phyloP scores from a whole-genome alignment of 345 rosid genomes.

The Kernera saxatilis region DNA sequence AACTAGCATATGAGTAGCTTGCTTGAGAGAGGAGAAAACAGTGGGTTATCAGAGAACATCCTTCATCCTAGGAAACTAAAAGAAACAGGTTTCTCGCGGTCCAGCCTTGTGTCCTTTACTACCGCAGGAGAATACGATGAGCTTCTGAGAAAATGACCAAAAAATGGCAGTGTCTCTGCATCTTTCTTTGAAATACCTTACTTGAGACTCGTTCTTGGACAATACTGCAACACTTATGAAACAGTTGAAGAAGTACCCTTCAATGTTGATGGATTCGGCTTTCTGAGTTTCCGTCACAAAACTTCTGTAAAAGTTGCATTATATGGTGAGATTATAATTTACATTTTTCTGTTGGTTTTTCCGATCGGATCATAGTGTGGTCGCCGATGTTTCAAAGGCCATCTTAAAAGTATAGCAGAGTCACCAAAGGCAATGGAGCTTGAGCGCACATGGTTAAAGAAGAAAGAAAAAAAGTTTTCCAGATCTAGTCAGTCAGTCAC shows the following conservation, averaged over 20 bases:
- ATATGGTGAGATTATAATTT: too few species aligned
- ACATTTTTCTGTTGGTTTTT: conserved; percentile 37
- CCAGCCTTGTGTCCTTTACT: conserved; percentile 4
- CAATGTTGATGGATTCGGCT: conserved; percentile 38
- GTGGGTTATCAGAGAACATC: conserved; percentile 43
- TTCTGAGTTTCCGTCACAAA: conserved; percentile 28
- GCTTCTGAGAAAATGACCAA: conserved; percentile 29
- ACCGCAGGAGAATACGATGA: conserved; percentile 27
- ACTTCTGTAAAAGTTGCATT: too few species aligned
- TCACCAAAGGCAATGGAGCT: conserved; percentile 24
- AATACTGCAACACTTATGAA: conserved; percentile 32
- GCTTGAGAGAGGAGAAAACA: conserved; percentile 19
- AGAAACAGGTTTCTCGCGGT: conserved; percentile 15
- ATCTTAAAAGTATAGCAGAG: conserved; percentile 32
- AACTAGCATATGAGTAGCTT: conserved; percentile 37
- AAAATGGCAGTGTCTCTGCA: conserved; percentile 37
- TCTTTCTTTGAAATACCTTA: conserved; percentile 35
- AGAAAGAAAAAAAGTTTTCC: not conserved
- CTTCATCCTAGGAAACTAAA: conserved; percentile 32
- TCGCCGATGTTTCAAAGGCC: conserved; percentile 39
- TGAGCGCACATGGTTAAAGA: conserved; percentile 20
- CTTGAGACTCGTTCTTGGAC: conserved; percentile 28
- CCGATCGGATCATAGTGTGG: conserved; percentile 39
- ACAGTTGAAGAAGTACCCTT: conserved; percentile 32
- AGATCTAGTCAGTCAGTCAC: conserved; percentile 11